Evolutionary conservation across 768 basidiomycete species (phyloP), one percentile per base, ranked within the genome.

Genomic region (Fomitopsis pulvina): DNA sequence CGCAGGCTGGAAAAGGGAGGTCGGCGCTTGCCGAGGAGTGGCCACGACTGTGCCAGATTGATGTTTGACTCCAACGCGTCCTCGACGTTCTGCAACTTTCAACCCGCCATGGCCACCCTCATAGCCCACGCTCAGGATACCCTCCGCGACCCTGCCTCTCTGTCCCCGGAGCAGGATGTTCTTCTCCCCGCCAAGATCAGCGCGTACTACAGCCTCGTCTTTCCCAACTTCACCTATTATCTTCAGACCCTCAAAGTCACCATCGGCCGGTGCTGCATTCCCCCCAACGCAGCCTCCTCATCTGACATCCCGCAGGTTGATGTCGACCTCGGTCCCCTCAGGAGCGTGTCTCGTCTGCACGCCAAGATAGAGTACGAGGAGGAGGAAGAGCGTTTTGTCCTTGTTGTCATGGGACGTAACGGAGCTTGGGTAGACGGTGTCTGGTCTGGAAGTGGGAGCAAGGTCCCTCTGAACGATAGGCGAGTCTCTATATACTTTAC

Each of bases 371-470:
- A 90, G 65, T 96, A 90, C 62, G 91, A 94, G 72, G 85, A 88
- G 64, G 86, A 90, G 7, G 84, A 86, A 54, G 88, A 89, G 54
- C 81, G 86, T 46, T 96, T 94, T 64, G 83, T 90, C 14, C 78
- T 99, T 29, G 82, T 83, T 52, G 94, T 99, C 30, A 77, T 91
- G 30, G 96, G 96, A n/a, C 76, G 96, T 51, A 98, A 99, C 60
- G 96, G 96, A 11, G 93, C 93, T 16, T 97, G 94, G 87, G 92
- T 99, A 4, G 93, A 98, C 56, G 94, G 93, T 26, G 82, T 89
- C n/a, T 99, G 94, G 89, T 84, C 83, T 43, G 87, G 86, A 10
- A 85, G 88, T 56, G 92, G 94, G 14, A 85, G 87, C 52, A 80
- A 83, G 52, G 87, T 92, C n/a, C 79, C 87, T 26, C 71, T 99